Evolutionary conservation across 2,329 filamentous ascomycete genomes (phyloP).

Genomic region (Cladosporium sp.): DNA sequence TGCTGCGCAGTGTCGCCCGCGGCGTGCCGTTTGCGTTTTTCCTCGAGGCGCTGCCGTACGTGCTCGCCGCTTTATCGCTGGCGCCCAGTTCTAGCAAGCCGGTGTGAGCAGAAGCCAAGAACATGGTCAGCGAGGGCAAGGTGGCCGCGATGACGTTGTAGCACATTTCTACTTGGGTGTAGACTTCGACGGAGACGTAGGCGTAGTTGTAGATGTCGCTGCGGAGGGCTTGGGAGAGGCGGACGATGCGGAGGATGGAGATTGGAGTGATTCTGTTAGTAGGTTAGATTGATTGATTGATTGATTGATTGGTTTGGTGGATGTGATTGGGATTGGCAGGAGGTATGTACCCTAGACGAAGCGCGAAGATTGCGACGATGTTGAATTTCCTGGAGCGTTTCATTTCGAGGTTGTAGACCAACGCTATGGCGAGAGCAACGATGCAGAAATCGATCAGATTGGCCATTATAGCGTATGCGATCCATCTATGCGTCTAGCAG

Average conservation of each 20-base stretch:
- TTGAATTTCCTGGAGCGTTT: not conserved
- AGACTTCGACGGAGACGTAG: slow-evolving; percentile 1
- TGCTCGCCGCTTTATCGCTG: not conserved
- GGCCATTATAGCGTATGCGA: not conserved
- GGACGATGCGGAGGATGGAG: not conserved
- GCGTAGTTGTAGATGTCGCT: slow-evolving; percentile 1
- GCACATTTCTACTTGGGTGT: slow-evolving; percentile 11
- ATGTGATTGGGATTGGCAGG: too few relatives aligned
- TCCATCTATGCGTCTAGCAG: not conserved
- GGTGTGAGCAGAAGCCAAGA: not conserved
- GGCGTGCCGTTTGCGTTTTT: not conserved
- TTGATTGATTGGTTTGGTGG: not conserved
- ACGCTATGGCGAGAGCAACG: not conserved
- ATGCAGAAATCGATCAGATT: not conserved
- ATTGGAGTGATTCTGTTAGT: not conserved
- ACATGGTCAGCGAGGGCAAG: slow-evolving; percentile 10
- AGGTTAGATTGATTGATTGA: not conserved
- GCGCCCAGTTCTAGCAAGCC: not conserved
- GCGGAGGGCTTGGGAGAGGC: not conserved
- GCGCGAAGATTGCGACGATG: not conserved
- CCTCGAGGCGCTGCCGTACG: not conserved
- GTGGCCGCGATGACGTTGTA: slow-evolving; percentile 10
- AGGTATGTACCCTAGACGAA: not conserved
- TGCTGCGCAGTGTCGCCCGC: not conserved
- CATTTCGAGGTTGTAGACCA: not conserved